Percentiles rank a stretch among this genome's conserved stretches.
phyloP scores from a whole-genome alignment of 140 eudicot genomes.

The Flaveria floridana region DNA sequence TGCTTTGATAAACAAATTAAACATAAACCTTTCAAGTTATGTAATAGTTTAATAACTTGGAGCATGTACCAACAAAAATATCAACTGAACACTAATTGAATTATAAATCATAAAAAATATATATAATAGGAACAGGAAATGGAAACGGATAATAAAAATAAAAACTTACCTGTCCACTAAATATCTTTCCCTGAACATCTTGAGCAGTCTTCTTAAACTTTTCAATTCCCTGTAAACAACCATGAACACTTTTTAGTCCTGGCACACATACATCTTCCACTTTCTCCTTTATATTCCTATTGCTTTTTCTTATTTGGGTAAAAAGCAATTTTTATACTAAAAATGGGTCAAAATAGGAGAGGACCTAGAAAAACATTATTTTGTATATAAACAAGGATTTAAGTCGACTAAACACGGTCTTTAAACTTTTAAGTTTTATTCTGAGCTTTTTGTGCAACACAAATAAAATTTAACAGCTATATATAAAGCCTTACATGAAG shows the following conservation, averaged over 20 bases:
- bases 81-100: neutral
- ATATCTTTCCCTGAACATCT: constrained; percentile 65
- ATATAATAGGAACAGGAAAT: neutral
- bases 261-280: neutral
- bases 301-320: too few relatives aligned
- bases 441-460: neutral
- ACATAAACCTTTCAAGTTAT: neutral
- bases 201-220: constrained; percentile 81
- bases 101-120: neutral
- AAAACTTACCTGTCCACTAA: constrained; percentile 76
- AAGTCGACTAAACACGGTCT: constrained; percentile 1
- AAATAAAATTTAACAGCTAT: neutral
- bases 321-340: neutral
- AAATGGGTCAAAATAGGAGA: neutral
- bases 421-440: neutral
- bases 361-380: neutral
- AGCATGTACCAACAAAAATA: constrained; percentile 10
- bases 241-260: constrained; percentile 18
- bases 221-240: constrained; percentile 78
- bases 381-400: neutral
- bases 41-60: neutral
- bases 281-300: neutral
- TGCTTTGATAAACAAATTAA: neutral
- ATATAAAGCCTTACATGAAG: constrained; percentile 62
- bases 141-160: neutral